Conservation (phyloP, 495 filamentous ascomycete species). For the Penicillium lagena region DNA sequence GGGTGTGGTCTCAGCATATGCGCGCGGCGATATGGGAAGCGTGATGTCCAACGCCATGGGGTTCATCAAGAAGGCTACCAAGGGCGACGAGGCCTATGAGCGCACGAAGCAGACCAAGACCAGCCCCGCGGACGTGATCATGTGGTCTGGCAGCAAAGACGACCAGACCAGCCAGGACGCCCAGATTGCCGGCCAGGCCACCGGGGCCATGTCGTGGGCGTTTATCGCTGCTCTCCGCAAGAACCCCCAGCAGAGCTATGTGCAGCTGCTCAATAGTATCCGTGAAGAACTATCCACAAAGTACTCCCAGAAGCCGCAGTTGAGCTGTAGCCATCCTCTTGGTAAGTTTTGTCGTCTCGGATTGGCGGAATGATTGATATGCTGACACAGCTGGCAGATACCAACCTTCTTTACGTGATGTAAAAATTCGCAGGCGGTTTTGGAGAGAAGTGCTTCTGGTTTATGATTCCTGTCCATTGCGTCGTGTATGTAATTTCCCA, state of each 20-base stretch:
- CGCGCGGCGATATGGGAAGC: constrained; percentile 79
- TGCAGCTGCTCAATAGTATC: constrained; percentile 91
- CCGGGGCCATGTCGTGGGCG: constrained; percentile 96
- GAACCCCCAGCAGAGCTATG: constrained; percentile 97
- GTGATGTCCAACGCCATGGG: constrained; percentile 76
- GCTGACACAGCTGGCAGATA: constrained; percentile 40
- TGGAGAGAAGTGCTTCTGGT: background rate
- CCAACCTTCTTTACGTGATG: constrained; percentile 61
- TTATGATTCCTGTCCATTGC: constrained; percentile 5
- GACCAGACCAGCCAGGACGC: constrained; percentile 75
- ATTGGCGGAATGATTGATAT: background rate
- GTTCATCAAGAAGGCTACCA: constrained; percentile 89
- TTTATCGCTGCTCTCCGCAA: constrained; percentile 93
- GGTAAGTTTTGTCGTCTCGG: constrained; percentile 48
- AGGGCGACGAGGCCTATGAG: constrained; percentile 75
- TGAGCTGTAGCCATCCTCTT: constrained; percentile 93
- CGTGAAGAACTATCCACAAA: constrained; percentile 83
- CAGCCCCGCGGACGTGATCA: constrained; percentile 90
- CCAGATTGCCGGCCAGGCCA: constrained; percentile 71
- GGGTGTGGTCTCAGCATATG: constrained; percentile 82
- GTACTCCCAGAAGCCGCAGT: constrained; percentile 93
- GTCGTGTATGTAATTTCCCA: constrained; percentile 16
- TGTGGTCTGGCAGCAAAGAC: constrained; percentile 97
- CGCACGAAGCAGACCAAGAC: constrained; percentile 83
- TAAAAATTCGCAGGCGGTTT: constrained; percentile 15